Conservation (phyloP, 805 yeast species). For the Hanseniaspora nectarophila region DNA sequence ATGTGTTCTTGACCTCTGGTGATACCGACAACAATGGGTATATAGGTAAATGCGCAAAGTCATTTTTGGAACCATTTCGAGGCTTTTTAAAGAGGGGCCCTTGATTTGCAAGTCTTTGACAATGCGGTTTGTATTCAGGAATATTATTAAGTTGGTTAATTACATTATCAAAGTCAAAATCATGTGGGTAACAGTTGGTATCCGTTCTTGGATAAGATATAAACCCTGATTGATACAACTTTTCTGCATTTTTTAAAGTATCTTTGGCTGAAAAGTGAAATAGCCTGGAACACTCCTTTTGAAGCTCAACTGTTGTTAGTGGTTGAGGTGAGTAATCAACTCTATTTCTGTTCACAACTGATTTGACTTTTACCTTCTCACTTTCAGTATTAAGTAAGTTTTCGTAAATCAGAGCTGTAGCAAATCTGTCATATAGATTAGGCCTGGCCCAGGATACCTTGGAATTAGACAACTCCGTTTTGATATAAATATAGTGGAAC, state of each 20-base stretch:
- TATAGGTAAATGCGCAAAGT: conserved; percentile 96
- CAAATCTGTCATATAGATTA: conserved; percentile 59
- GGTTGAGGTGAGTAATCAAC: conserved; percentile 74
- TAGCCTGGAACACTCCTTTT: conserved; percentile 65
- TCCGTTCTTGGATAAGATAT: conserved; percentile 96
- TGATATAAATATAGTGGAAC: conserved; percentile 63
- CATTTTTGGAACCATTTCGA: conserved; percentile 71
- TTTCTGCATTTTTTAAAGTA: conserved; percentile 70
- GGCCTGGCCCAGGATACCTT: conserved; percentile 61
- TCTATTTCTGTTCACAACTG: neutral
- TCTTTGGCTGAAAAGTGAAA: conserved; percentile 71
- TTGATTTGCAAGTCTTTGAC: conserved; percentile 27
- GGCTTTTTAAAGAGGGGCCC: conserved; percentile 43
- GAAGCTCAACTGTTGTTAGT: conserved; percentile 84
- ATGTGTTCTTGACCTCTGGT: conserved; percentile 16
- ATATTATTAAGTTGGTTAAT: conserved; percentile 47
- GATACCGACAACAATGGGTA: conserved; percentile 53
- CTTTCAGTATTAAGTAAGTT: conserved; percentile 39
- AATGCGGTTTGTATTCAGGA: conserved; percentile 65
- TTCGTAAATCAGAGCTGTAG: conserved; percentile 54
- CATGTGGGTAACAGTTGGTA: conserved; percentile 71
- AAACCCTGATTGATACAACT: conserved; percentile 71
- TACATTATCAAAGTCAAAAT: conserved; percentile 56
- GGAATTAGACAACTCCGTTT: conserved; percentile 31
- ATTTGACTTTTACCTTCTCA: conserved; percentile 1